Base-by-base conservation (phyloP, 2,329 filamentous ascomycete genomes). In the Colletotrichum sp. region DNA sequence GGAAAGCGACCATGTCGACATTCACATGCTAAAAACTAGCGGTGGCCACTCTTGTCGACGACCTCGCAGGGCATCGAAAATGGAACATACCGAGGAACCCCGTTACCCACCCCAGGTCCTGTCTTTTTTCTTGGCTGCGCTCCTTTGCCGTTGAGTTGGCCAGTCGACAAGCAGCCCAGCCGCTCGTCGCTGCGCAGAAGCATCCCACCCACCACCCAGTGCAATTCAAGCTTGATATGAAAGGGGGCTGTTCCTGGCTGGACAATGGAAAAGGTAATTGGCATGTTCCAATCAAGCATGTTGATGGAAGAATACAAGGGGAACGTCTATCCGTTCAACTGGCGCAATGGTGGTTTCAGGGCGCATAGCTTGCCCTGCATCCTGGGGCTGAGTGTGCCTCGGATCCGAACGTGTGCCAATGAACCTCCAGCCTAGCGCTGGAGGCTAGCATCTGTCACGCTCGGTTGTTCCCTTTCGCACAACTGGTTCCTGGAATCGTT, bases 321-420 rank as follows among this genome's bases (percentile, higher is more conserved):
- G 65, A 16, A 52, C 52, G 57, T 52, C 26, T 57, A 67, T 30
- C 72, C 77, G 64, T 67, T 62, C 62, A 70, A 71, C 77, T 77
- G 77, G 77, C 60, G 71, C 77, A 71, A 62, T 78, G 75, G 75
- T 63, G 68, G 77, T 78, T 78, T 78, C 77, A 78, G 77, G 39
- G 69, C 30, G 28, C 68, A 72, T 65, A 64, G 71, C 34, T 64
- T 60, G 69, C 69, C 60, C 75, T 71, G 71, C 60, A 71, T 66
- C 36, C 64, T 69, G 65, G 68, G 69, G 59, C 60, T 75, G 44
- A 66, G 73, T 63, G 57, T 55, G 52, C 30, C 72, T 78, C 71
- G 75, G 71, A 77, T 78, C 77, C 77, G 77, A 78, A 76, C 63
- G 62, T 34, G 32, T 72, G 26, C 69, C 49, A 72, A 28, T 62